Evolutionary conservation across 768 basidiomycete species (phyloP).

Genomic region (Melanogaster broomeanus): DNA sequence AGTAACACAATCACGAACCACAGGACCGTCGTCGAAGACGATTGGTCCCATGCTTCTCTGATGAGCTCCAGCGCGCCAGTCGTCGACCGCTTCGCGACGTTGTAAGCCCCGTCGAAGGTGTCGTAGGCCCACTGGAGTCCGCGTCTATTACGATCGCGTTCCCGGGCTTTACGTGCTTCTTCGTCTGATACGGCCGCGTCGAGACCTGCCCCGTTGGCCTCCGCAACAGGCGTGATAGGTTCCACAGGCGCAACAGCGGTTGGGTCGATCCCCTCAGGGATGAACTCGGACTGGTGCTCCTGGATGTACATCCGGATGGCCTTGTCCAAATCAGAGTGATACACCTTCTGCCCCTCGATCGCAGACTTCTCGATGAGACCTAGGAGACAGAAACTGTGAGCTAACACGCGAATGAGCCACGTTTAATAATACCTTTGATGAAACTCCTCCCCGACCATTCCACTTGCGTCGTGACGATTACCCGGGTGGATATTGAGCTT

Average conservation of each 20-base stretch:
- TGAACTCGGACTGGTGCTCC: conserved; percentile 87
- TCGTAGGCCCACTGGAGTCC: conserved; percentile 89
- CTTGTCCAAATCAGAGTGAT: conserved; percentile 79
- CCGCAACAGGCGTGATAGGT: conserved; percentile 31
- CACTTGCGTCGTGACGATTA: conserved; percentile 87
- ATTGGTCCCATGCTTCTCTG: conserved; percentile 78
- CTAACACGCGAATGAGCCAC: not conserved
- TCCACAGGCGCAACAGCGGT: conserved; percentile 50
- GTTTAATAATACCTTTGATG: conserved; percentile 69
- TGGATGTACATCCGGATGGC: conserved; percentile 89
- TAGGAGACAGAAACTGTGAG: conserved; percentile 30
- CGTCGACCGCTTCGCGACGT: conserved; percentile 71
- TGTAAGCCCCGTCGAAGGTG: conserved; percentile 74
- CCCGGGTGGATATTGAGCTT: conserved; percentile 68
- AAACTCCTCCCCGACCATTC: conserved; percentile 98
- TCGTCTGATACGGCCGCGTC: conserved; percentile 6
- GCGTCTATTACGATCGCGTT: conserved; percentile 68
- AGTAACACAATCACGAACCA: conserved; percentile 72
- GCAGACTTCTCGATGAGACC: conserved; percentile 92
- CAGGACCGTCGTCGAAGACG: conserved; percentile 68
- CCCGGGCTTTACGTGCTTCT: conserved; percentile 50
- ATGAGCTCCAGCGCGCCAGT: conserved; percentile 76
- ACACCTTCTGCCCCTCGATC: conserved; percentile 89
- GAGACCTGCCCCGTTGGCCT: conserved; percentile 9
- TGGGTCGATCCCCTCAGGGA: conserved; percentile 76